phyloP scores from a whole-genome alignment of 2,329 filamentous ascomycete genomes.

The Septoria linicola region DNA sequence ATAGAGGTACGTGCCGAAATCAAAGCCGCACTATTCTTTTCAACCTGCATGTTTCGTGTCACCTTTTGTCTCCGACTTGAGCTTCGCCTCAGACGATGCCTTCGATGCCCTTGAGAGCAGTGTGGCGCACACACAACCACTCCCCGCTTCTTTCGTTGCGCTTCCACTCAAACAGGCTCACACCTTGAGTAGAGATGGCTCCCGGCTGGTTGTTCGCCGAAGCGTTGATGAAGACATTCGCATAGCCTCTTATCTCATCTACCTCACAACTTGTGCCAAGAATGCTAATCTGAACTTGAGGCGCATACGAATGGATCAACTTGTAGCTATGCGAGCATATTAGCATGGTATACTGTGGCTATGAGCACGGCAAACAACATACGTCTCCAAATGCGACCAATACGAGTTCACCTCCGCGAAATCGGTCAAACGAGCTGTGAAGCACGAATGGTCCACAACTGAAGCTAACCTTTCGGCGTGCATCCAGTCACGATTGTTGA shows the following conservation, averaged over 20 bases:
- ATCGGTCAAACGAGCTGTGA: slow-evolving; percentile 11
- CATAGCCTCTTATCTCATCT: slow-evolving; percentile 13
- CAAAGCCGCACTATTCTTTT: too few species aligned
- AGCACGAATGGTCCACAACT: slow-evolving; percentile 13
- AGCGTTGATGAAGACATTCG: slow-evolving; percentile 15
- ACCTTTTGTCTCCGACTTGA: too few species aligned
- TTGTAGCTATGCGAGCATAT: slow-evolving; percentile 3
- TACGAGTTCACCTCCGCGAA: slow-evolving; percentile 11
- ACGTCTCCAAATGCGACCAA: slow-evolving; percentile 16
- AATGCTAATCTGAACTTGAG: slow-evolving; percentile 12
- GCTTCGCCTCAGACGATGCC: slow-evolving; percentile 15
- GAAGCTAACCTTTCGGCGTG: slow-evolving; percentile 9
- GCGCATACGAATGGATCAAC: slow-evolving; percentile 9
- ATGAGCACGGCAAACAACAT: neutral
- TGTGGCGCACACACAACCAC: slow-evolving; percentile 20
- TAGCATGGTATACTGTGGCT: neutral
- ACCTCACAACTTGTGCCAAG: slow-evolving; percentile 9
- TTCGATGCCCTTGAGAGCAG: slow-evolving; percentile 16
- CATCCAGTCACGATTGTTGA: slow-evolving; percentile 17
- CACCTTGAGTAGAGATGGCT: slow-evolving; percentile 16
- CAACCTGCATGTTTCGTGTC: too few species aligned
- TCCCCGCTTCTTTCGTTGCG: neutral
- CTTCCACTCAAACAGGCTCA: slow-evolving; percentile 16
- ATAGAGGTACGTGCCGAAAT: too few species aligned
- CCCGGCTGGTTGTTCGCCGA: slow-evolving; percentile 12